A percentile compares a stretch with the other conserved stretches of the same genome.
Conservation (phyloP, 805 yeast genomes). For the Starmerella apis region DNA sequence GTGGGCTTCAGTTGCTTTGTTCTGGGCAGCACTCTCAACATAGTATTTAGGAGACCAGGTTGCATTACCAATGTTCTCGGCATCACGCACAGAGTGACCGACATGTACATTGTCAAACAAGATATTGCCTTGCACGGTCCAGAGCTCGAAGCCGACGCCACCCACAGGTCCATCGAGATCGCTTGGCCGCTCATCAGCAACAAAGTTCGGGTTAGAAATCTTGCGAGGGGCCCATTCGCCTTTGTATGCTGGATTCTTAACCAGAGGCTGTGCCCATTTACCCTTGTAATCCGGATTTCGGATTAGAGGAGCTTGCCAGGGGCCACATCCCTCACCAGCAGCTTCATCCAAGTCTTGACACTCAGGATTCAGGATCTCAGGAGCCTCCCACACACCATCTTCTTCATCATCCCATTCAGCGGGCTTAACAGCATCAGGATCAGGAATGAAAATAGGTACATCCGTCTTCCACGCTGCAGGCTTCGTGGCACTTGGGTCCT, state of each 20-base stretch:
- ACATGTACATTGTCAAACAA: conserved; percentile 74
- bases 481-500: conserved; percentile 54
- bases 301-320: conserved; percentile 60
- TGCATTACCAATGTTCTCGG: conserved; percentile 68
- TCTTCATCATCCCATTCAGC: conserved; percentile 82
- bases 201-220: conserved; percentile 63
- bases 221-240: conserved; percentile 68
- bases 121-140: conserved; percentile 72
- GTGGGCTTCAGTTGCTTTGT: conserved; percentile 24
- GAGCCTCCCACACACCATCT: conserved; percentile 78
- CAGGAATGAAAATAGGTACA: conserved; percentile 46
- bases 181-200: conserved; percentile 39
- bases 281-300: conserved; percentile 66
- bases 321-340: conserved; percentile 58
- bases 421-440: conserved; percentile 59
- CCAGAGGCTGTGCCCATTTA: conserved; percentile 59
- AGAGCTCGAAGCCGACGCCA: conserved; percentile 77
- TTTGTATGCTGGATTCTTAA: conserved; percentile 63
- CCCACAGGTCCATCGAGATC: conserved; percentile 53
- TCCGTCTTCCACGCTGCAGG: conserved; percentile 78
- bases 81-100: conserved; percentile 76
- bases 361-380: conserved; percentile 57
- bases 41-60: conserved; percentile 44
- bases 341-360: conserved; percentile 38
- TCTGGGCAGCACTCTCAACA: conserved; percentile 29